Evolutionary conservation across 345 rosid genomes (phyloP).

Genomic region (Moricandia arvensis): DNA sequence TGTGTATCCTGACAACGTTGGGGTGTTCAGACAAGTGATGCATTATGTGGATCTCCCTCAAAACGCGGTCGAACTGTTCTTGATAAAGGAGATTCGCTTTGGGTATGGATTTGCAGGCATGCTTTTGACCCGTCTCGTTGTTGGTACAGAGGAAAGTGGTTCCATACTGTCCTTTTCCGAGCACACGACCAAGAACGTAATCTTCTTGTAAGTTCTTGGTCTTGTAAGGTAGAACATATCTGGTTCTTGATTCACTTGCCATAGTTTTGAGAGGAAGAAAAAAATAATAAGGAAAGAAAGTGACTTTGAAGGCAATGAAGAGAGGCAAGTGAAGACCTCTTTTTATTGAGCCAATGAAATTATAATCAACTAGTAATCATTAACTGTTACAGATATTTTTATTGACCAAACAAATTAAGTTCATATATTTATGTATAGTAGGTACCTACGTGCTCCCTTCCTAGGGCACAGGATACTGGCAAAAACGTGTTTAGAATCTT

Average conservation of each 20-base stretch:
- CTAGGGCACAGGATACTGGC: too few species aligned
- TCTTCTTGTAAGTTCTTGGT: slow-evolving; percentile 39
- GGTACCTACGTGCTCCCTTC: too few species aligned
- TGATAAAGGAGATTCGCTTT: slow-evolving; percentile 65
- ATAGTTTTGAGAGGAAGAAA: slow-evolving; percentile 16
- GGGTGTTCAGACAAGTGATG: slow-evolving; percentile 70
- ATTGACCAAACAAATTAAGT: too few species aligned
- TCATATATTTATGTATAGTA: too few species aligned
- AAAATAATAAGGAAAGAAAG: too few species aligned
- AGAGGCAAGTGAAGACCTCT: too few species aligned
- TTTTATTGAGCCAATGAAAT: too few species aligned
- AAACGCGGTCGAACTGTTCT: slow-evolving; percentile 70
- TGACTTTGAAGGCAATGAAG: background rate
- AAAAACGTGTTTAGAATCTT: too few species aligned
- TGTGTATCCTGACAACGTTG: slow-evolving; percentile 58
- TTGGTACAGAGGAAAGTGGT: slow-evolving; percentile 70
- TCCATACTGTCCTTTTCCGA: slow-evolving; percentile 80
- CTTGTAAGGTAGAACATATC: slow-evolving; percentile 34
- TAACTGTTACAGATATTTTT: too few species aligned
- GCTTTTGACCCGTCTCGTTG: slow-evolving; percentile 42
- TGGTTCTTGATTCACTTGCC: slow-evolving; percentile 32
- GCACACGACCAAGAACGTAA: slow-evolving; percentile 48
- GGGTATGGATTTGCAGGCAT: slow-evolving; percentile 80
- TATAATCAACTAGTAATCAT: too few species aligned
- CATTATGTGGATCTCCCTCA: slow-evolving; percentile 88